A percentile compares a stretch with the other conserved stretches of the same genome.
phyloP scores from a whole-genome alignment of 1,284 basidiomycete species.

The Heterobasidion occidentale region DNA sequence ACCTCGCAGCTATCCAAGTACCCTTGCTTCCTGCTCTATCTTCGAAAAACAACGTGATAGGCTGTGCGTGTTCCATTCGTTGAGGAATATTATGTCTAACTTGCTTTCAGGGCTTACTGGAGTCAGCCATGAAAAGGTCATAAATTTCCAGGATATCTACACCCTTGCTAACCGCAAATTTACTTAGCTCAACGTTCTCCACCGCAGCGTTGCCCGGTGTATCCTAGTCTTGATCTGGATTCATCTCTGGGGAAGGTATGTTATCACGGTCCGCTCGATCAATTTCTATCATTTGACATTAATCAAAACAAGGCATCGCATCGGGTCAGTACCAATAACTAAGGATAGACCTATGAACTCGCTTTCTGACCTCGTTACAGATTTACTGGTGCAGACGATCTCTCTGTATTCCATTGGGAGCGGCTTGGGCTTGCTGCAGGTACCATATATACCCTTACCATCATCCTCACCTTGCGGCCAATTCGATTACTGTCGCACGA shows the following conservation, averaged over 20 bases:
- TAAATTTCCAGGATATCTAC: background rate
- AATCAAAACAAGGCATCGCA: no score
- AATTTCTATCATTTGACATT: no score
- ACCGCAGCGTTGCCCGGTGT: constrained; percentile 18
- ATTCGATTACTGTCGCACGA: constrained; percentile 32
- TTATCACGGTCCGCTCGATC: background rate
- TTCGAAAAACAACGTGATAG: constrained; percentile 33
- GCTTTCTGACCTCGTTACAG: background rate
- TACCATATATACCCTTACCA: constrained; percentile 23
- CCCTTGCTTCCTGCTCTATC: constrained; percentile 31
- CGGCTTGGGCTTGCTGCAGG: constrained; percentile 21
- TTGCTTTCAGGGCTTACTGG: constrained; percentile 26
- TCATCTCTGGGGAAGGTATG: constrained; percentile 18
- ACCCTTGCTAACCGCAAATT: no score
- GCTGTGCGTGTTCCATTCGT: constrained; percentile 16
- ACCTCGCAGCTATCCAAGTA: constrained; percentile 28
- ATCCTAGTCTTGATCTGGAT: constrained; percentile 19
- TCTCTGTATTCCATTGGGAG: constrained; percentile 9
- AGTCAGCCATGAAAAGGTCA: constrained; percentile 30
- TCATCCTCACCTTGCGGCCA: constrained; percentile 24
- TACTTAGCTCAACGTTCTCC: constrained; percentile 19
- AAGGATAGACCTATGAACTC: no score
- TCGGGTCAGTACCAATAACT: no score
- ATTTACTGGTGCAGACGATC: constrained; percentile 5
- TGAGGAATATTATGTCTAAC: background rate